Percentiles rank a stretch among this genome's conserved stretches.
phyloP scores from a whole-genome alignment of 192 early-diverging fungal species.

The Backusella macrospora region DNA sequence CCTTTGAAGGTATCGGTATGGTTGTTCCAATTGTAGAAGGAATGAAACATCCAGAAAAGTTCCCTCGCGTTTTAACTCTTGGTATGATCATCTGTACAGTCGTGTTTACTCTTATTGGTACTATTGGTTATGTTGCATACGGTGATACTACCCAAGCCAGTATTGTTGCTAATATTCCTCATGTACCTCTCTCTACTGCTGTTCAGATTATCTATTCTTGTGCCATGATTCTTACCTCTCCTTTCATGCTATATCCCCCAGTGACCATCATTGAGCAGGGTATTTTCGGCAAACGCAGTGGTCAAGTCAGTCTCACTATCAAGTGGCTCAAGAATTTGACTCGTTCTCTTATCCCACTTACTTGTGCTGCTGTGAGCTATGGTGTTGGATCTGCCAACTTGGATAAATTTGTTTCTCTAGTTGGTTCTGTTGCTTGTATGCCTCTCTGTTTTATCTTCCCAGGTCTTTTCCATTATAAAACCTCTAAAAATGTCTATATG shows the following conservation, averaged over 20 bases:
- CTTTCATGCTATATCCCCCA: conserved; percentile 72
- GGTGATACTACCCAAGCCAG: conserved; percentile 76
- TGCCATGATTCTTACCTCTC: conserved; percentile 76
- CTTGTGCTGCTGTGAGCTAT: conserved; percentile 69
- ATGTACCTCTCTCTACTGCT: conserved; percentile 48
- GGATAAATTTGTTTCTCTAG: conserved; percentile 83
- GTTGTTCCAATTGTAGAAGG: conserved; percentile 65
- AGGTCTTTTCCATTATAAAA: conserved; percentile 71
- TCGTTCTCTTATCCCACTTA: conserved; percentile 58
- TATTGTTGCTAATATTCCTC: conserved; percentile 78
- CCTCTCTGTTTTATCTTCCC: conserved; percentile 83
- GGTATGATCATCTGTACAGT: conserved; percentile 66
- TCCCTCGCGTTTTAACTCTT: conserved; percentile 66
- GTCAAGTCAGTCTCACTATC: conserved; percentile 47
- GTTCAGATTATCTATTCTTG: conserved; percentile 81
- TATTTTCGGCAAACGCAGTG: conserved; percentile 58
- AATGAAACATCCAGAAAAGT: conserved; percentile 82
- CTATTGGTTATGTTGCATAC: conserved; percentile 74
- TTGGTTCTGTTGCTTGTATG: conserved; percentile 76
- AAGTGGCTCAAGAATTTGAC: conserved; percentile 74
- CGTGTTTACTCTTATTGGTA: conserved; percentile 72
- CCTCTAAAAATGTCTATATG: conserved; percentile 40
- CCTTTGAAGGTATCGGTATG: conserved; percentile 49
- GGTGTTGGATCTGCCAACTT: conserved; percentile 66
- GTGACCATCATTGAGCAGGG: conserved; percentile 76